Percentiles rank a stretch among this genome's conserved stretches.
phyloP scores from a whole-genome alignment of 2,329 filamentous ascomycete species.

The Aureobasidium pullulans region DNA sequence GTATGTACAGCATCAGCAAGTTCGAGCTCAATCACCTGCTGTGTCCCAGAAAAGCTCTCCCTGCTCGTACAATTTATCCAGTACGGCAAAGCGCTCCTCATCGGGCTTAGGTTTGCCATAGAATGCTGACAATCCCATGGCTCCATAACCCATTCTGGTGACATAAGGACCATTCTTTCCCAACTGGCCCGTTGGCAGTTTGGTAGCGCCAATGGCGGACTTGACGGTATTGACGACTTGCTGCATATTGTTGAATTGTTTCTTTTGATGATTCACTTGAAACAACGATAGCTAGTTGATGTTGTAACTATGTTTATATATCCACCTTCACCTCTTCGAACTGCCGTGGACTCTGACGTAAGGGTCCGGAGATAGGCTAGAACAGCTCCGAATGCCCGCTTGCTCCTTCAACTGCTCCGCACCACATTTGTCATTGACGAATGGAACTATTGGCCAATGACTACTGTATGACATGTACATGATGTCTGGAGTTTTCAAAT shows the following conservation, averaged over 20 bases:
- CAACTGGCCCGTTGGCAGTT: slow-evolving; percentile 39
- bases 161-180: slow-evolving; percentile 48
- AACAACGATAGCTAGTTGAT: background rate
- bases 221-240: slow-evolving; percentile 18
- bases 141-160: slow-evolving; percentile 45
- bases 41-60: slow-evolving; percentile 49
- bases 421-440: background rate
- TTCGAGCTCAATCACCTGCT: slow-evolving; percentile 18
- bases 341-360: background rate
- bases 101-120: slow-evolving; percentile 45
- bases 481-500: too few species aligned
- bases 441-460: background rate
- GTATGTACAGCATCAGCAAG: slow-evolving; percentile 16
- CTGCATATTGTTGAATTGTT: slow-evolving; percentile 14
- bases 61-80: slow-evolving; percentile 44
- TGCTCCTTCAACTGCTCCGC: background rate
- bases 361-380: background rate
- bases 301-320: background rate
- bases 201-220: slow-evolving; percentile 18
- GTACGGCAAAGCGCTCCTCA: slow-evolving; percentile 42
- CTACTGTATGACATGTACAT: too few species aligned
- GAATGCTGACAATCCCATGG: slow-evolving; percentile 45
- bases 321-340: background rate
- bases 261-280: background rate
- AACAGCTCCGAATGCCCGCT: background rate